Evolutionary conservation across 2,329 filamentous ascomycete species (phyloP).

Genomic region (Microdochium trichocladiopsis): DNA sequence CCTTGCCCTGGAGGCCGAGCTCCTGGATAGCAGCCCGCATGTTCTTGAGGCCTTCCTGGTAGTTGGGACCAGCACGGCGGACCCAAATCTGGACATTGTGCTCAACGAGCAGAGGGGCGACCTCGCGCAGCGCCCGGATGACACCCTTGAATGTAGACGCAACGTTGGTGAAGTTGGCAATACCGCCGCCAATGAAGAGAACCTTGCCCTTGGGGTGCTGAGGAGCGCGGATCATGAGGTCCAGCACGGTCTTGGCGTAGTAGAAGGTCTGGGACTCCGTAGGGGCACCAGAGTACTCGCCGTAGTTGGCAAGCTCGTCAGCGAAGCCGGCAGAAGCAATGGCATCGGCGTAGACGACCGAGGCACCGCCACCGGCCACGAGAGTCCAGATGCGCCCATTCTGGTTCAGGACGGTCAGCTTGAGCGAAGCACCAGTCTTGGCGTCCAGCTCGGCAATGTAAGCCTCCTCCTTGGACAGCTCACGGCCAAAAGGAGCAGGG

Average conservation of each 20-base stretch:
- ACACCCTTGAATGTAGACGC: constrained; percentile 99
- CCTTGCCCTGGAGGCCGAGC: constrained; percentile 67
- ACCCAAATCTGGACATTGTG: constrained; percentile 99
- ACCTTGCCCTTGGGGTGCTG: constrained; percentile 87
- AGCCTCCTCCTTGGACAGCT: constrained; percentile 97
- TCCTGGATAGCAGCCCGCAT: constrained; percentile 96
- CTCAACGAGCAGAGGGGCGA: constrained; percentile 77
- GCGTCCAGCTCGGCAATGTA: constrained; percentile 98
- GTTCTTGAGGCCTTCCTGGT: constrained; percentile 99
- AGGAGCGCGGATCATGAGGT: constrained; percentile 93
- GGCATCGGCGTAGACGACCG: constrained; percentile 97
- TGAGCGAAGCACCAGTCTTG: constrained; percentile 98
- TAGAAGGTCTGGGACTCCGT: constrained; percentile 99
- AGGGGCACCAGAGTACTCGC: constrained; percentile 98
- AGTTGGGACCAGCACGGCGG: constrained; percentile 84
- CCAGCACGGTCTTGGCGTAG: constrained; percentile 94
- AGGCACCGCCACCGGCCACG: constrained; percentile 98
- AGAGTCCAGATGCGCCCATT: constrained; percentile 94
- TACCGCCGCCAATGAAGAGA: constrained; percentile 98
- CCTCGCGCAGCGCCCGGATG: constrained; percentile 90
- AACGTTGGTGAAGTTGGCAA: constrained; percentile 99
- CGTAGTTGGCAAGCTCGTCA: constrained; percentile 96
- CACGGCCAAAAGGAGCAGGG: constrained; percentile 96
- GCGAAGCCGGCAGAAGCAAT: constrained; percentile 96
- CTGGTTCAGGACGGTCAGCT: constrained; percentile 92